A percentile compares a stretch with the other conserved stretches of the same genome.
Conservation (phyloP, 2,329 filamentous ascomycete species). For the Aspergillus fijiensis region DNA sequence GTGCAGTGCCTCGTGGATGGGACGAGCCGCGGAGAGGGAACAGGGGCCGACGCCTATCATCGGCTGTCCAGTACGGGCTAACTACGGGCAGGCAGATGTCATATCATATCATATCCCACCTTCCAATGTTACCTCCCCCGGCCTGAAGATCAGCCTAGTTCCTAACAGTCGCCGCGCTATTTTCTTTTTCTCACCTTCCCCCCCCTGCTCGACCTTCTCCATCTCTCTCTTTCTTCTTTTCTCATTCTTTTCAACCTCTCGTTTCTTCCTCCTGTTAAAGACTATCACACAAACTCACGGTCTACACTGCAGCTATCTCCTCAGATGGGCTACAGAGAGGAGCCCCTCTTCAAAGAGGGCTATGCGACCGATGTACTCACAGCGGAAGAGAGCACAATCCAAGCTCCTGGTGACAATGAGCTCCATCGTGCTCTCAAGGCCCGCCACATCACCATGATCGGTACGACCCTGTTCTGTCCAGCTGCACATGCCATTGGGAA, state of each 20-base stretch:
- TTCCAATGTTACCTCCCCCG: neutral
- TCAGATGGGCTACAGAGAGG: neutral
- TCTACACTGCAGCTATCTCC: neutral
- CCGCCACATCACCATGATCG: constrained; percentile 46
- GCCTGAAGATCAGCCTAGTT: neutral
- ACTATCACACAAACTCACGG: neutral
- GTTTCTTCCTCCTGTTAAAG: neutral
- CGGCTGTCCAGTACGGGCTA: neutral
- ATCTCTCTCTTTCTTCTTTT: neutral
- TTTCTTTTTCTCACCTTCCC: neutral
- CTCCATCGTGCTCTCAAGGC: constrained; percentile 46
- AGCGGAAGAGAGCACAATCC: constrained; percentile 26
- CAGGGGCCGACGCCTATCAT: neutral
- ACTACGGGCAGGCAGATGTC: too few species aligned
- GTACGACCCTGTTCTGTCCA: constrained; percentile 15
- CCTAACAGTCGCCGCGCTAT: neutral
- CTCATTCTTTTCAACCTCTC: neutral
- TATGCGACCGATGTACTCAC: neutral
- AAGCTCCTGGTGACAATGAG: constrained; percentile 27
- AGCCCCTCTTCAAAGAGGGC: neutral
- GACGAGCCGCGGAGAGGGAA: neutral
- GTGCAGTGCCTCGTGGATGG: too few species aligned
- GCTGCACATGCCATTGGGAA: neutral
- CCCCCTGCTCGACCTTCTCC: too few species aligned
- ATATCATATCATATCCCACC: neutral